Percentiles rank a stretch among this genome's conserved stretches.
These are phyloP conservation scores for Starmerella kuoi DNA, from an alignment of 805 yeast genomes.

Conservation along the genomic window DNA sequence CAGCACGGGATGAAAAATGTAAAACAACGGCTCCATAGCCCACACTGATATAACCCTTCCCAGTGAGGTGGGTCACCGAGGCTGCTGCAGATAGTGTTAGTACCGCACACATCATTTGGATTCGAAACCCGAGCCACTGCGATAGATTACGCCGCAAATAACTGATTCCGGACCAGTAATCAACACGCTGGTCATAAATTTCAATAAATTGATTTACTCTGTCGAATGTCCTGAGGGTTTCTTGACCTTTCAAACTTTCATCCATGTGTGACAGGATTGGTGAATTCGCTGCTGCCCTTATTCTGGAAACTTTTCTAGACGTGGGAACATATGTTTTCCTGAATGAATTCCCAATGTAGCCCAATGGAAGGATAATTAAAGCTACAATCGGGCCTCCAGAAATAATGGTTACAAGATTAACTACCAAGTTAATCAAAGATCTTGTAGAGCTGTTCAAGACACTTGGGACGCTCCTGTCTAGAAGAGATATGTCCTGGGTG, in stretches of 20 bases:
- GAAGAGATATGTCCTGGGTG: conserved; percentile 65
- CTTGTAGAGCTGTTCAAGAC: conserved; percentile 42
- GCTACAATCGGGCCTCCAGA: conserved; percentile 60
- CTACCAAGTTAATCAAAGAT: conserved; percentile 40
- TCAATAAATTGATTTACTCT: conserved; percentile 50
- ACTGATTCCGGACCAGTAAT: conserved; percentile 29
- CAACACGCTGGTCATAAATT: conserved; percentile 20
- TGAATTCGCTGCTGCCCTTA: conserved; percentile 53
- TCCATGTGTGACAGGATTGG: conserved; percentile 75
- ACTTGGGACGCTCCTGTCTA: conserved; percentile 58
- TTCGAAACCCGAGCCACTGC: conserved; percentile 85
- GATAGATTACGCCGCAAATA: conserved; percentile 74
- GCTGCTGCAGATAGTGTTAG: conserved; percentile 71
- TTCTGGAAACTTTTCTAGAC: conserved; percentile 64
- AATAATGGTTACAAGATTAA: conserved; percentile 47
- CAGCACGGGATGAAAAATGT: conserved; percentile 72
- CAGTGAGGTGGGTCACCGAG: conserved; percentile 51
- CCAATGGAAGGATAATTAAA: conserved; percentile 44
- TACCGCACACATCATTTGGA: conserved; percentile 72
- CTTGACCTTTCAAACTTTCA: conserved; percentile 65
- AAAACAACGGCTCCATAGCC: conserved; percentile 85
- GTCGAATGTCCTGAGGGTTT: conserved; percentile 61
- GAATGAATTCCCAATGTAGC: conserved; percentile 47
- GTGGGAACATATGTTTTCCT: conserved; percentile 56
- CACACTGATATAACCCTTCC: conserved; percentile 51